phyloP scores from a whole-genome alignment of 1,284 basidiomycete species.

The Rhodotorula sp. region DNA sequence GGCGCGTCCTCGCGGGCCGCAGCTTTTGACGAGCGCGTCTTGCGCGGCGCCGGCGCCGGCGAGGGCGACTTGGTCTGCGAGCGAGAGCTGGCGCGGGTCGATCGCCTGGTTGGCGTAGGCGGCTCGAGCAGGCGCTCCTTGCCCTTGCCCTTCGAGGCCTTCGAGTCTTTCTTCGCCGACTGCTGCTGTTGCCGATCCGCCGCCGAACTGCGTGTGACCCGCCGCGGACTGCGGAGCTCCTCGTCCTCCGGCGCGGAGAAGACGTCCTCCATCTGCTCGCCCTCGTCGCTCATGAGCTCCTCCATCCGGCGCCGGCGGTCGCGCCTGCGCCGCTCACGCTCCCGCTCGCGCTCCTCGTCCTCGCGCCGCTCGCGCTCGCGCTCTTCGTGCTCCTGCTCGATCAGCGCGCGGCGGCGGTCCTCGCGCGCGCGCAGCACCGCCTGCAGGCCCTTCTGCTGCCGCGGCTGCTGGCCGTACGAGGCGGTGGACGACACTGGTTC shows the following conservation, averaged over 20 bases:
- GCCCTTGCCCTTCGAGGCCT: slow-evolving; percentile 19
- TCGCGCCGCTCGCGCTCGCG: slow-evolving; percentile 29
- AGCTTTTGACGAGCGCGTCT: background rate
- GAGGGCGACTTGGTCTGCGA: slow-evolving; percentile 18
- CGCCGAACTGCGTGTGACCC: slow-evolving; percentile 1
- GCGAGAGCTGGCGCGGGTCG: slow-evolving; percentile 24
- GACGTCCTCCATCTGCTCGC: slow-evolving; percentile 17
- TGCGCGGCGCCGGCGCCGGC: slow-evolving; percentile 7
- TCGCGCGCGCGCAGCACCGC: slow-evolving; percentile 36
- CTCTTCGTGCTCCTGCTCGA: slow-evolving; percentile 33
- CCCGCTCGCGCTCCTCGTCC: slow-evolving; percentile 18
- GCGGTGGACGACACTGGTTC: background rate
- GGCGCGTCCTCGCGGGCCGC: background rate
- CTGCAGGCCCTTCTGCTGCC: slow-evolving; percentile 27
- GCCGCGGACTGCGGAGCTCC: background rate
- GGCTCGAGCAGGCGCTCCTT: slow-evolving; percentile 21
- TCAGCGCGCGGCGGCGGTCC: slow-evolving; percentile 23
- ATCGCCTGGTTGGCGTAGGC: slow-evolving; percentile 15
- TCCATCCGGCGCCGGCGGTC: slow-evolving; percentile 19
- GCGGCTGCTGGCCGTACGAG: background rate
- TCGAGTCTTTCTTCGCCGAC: background rate
- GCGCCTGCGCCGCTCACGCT: slow-evolving; percentile 18
- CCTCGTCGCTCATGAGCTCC: slow-evolving; percentile 27
- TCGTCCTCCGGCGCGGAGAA: slow-evolving; percentile 8
- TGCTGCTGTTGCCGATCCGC: background rate